phyloP scores from a whole-genome alignment of 495 filamentous ascomycete species.

The Astrocystis sublimbata region DNA sequence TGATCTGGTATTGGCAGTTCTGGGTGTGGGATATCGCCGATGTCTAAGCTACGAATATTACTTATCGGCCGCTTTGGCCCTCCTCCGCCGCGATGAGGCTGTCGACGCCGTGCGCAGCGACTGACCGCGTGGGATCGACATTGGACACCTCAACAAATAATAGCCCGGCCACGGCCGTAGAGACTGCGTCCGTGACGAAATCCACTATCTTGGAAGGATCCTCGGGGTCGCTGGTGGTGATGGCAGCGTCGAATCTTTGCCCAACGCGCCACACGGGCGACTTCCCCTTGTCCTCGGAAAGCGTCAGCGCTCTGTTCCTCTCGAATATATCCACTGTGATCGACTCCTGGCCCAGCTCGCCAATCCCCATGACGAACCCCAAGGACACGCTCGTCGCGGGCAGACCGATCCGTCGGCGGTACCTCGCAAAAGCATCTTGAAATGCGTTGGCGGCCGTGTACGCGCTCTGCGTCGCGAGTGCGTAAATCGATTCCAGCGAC shows the following conservation, averaged over 20 bases:
- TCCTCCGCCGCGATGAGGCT: slow-evolving; percentile 38
- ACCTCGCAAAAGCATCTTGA: slow-evolving; percentile 42
- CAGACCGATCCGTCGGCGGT: slow-evolving; percentile 32
- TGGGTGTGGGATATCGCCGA: too few relatives aligned
- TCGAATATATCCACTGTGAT: slow-evolving; percentile 12
- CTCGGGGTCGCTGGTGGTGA: background rate
- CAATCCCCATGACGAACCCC: slow-evolving; percentile 7
- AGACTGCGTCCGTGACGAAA: slow-evolving; percentile 24
- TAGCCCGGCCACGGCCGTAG: slow-evolving; percentile 21
- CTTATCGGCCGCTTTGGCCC: too few relatives aligned
- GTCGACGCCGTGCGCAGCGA: slow-evolving; percentile 36
- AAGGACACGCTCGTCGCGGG: slow-evolving; percentile 20
- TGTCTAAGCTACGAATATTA: too few relatives aligned
- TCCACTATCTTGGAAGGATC: background rate
- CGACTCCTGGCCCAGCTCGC: slow-evolving; percentile 9
- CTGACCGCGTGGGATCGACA: slow-evolving; percentile 22
- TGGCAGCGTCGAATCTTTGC: background rate
- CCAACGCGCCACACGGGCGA: background rate
- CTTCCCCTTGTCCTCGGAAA: background rate
- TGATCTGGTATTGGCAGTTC: too few relatives aligned
- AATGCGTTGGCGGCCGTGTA: slow-evolving; percentile 58
- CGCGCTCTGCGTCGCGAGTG: slow-evolving; percentile 49
- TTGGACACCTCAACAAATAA: slow-evolving; percentile 24
- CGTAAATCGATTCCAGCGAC: slow-evolving; percentile 49
- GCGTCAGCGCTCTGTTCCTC: slow-evolving; percentile 13